Evolutionary conservation across 495 filamentous ascomycete species (phyloP).

Genomic region (Penicillium pulvis): DNA sequence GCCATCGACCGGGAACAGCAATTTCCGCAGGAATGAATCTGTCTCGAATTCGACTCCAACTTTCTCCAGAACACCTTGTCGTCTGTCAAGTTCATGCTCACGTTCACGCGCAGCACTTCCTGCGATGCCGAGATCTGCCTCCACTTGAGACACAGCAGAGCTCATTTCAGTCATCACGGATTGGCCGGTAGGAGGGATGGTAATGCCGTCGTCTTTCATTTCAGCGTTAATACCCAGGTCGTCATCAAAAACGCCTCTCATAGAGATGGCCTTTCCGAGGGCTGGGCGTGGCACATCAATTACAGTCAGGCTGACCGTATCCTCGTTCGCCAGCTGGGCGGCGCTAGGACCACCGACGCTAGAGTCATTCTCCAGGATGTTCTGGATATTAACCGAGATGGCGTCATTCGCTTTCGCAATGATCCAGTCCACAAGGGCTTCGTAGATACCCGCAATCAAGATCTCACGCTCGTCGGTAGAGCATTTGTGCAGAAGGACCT

Average conservation of each 20-base stretch:
- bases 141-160: slow-evolving; percentile 74
- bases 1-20: slow-evolving; percentile 79
- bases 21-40: slow-evolving; percentile 77
- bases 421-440: slow-evolving; percentile 94
- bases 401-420: slow-evolving; percentile 87
- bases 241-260: slow-evolving; percentile 92
- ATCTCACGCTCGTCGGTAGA: slow-evolving; percentile 80
- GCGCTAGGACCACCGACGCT: slow-evolving; percentile 54
- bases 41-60: slow-evolving; percentile 77
- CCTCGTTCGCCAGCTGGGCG: slow-evolving; percentile 62
- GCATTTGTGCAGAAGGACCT: slow-evolving; percentile 75
- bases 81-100: slow-evolving; percentile 76
- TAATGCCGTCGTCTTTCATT: slow-evolving; percentile 93
- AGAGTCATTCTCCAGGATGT: slow-evolving; percentile 64
- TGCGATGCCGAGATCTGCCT: slow-evolving; percentile 78
- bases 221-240: slow-evolving; percentile 89
- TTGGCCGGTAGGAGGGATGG: slow-evolving; percentile 64
- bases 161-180: slow-evolving; percentile 87
- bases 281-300: slow-evolving; percentile 80
- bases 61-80: slow-evolving; percentile 83
- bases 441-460: slow-evolving; percentile 84
- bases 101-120: slow-evolving; percentile 67
- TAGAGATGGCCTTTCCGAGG: slow-evolving; percentile 79
- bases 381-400: slow-evolving; percentile 72
- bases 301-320: slow-evolving; percentile 87